Evolutionary conservation across 139 green algal species (phyloP), one percentile per base, ranked within the genome.

Genomic region (Raphidocelis subcapitata): DNA sequence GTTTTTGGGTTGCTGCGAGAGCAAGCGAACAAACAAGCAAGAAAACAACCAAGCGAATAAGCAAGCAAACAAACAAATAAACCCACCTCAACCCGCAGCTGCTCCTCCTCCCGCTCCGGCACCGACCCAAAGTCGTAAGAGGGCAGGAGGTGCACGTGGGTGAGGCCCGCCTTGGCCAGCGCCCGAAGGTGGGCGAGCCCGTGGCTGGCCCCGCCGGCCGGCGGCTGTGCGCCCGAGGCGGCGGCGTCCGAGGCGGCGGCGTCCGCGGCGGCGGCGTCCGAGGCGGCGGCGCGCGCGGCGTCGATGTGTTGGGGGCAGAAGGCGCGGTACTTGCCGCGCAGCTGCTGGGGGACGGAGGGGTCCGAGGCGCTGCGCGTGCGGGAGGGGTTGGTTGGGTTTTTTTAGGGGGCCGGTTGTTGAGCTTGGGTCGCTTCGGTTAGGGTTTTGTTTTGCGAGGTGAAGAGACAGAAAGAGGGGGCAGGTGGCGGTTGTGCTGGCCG

Each of bases 71-170:
- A 33, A 28, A 64, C 12, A 28, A 32, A n/a, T n/a, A n/a, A n/a
- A 62, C 59, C 35, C 61, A 83, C 72, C 35, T 76, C 3, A 0
- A 90, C 52, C 3, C n/a, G 23, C 1, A 47, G 21, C 83, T 91
- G 90, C 46, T 95, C 85, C 71, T 89, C 82, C 18, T 20, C 1
- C 24, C 84, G 64, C 79, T 98, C 93, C 32, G 93, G 87, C 67
- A 97, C 93, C 2, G 83, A 88, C 15, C 81, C 90, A 68, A 93
- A 97, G 80, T 98, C 93, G 66, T 94, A 97, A 2, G 76, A 74
- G 24, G 93, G 93, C 74, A 98, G 85, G 60, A 98, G 90, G 75
- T 98, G 93, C 44, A 98, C 61, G 77, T 96, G 90, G 14, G 87
- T 95, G 32, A 98, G 62, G 10, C 93, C 93, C 36, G 80, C 73